Percentiles rank a stretch among this genome's conserved stretches.
These are phyloP conservation scores for Fusarium coffeatum DNA, from an alignment of 2,329 filamentous ascomycete genomes.

Conservation along the genomic window DNA sequence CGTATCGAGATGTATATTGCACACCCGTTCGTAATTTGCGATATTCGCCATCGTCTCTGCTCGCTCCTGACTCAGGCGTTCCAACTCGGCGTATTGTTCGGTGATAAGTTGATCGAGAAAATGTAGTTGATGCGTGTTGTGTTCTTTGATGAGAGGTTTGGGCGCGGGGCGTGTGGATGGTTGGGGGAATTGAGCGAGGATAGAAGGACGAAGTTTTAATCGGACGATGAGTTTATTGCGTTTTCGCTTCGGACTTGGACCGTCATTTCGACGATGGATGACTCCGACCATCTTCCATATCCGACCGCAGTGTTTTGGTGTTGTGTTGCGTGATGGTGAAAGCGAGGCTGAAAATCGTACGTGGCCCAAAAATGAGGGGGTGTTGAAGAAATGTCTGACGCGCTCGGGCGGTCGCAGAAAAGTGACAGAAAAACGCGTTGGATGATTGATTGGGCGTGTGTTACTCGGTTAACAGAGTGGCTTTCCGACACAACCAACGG, in stretches of 20 bases:
- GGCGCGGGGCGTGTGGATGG: background rate
- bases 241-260: background rate
- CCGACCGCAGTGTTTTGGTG: background rate
- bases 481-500: background rate
- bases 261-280: background rate
- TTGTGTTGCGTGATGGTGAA: background rate
- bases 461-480: conserved; percentile 10
- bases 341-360: background rate
- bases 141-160: background rate
- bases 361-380: conserved; percentile 1
- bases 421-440: background rate
- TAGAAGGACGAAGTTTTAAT: background rate
- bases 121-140: background rate
- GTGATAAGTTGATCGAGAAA: background rate
- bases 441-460: background rate
- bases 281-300: background rate
- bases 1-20: background rate
- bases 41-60: background rate
- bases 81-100: background rate
- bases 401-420: background rate
- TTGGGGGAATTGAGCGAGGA: conserved; percentile 1
- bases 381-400: background rate
- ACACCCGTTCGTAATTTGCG: background rate
- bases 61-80: background rate
- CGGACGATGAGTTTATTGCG: conserved; percentile 1